Percentiles rank a stretch among this genome's conserved stretches.
These are phyloP conservation scores for Striga asiatica DNA, from an alignment of 257 asterid species.

Conservation along the genomic window DNA sequence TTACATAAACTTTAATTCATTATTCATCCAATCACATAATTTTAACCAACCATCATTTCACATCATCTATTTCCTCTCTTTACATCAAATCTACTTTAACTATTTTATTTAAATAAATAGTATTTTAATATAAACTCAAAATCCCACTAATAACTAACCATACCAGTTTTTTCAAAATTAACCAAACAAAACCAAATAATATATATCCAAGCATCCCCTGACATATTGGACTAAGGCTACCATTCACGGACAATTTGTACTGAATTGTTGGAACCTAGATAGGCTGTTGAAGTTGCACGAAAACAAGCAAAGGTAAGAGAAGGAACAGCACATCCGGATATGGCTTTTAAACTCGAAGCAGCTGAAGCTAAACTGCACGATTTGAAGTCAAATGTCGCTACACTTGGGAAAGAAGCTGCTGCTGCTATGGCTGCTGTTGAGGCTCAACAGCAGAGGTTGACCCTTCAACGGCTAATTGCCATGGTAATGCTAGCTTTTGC, in stretches of 20 bases:
- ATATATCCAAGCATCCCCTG: too few relatives aligned
- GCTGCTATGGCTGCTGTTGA: constrained; percentile 99
- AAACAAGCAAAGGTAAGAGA: constrained; percentile 88
- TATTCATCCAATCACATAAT: too few relatives aligned
- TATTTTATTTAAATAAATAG: too few relatives aligned
- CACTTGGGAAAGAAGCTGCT: constrained; percentile 92
- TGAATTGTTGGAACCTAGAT: constrained; percentile 50
- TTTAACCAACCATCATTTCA: too few relatives aligned
- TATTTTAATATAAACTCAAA: too few relatives aligned
- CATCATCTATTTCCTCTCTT: too few relatives aligned
- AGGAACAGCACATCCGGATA: constrained; percentile 78
- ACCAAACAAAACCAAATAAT: too few relatives aligned
- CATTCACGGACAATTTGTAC: constrained; percentile 15
- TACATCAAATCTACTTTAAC: too few relatives aligned
- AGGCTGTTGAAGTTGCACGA: constrained; percentile 92
- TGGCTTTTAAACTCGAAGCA: constrained; percentile 78
- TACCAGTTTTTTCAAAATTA: too few relatives aligned
- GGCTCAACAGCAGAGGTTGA: constrained; percentile 93
- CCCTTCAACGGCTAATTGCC: constrained; percentile 80
- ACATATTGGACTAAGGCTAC: constrained; percentile 17
- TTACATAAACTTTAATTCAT: too few relatives aligned
- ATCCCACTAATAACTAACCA: too few relatives aligned
- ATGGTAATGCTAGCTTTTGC: constrained; percentile 40
- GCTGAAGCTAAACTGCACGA: constrained; percentile 86
- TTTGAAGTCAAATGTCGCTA: constrained; percentile 67